These are phyloP conservation scores for Trametes gibbosa DNA, from an alignment of 768 basidiomycete genomes.

Conservation along the genomic window DNA sequence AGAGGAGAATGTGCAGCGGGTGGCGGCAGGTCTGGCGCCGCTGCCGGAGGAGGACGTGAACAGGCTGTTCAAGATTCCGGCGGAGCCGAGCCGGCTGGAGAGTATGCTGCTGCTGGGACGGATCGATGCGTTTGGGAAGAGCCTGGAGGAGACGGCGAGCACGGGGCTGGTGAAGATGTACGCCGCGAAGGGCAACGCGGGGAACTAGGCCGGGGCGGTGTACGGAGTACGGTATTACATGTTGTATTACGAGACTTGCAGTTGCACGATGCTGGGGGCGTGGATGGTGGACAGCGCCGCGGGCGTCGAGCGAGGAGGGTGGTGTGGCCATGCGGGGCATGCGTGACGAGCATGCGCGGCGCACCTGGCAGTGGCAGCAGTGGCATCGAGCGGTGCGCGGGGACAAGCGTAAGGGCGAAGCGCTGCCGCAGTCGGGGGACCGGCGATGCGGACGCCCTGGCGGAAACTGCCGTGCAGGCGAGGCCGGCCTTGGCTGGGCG, in stretches of 20 bases:
- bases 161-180: conserved; percentile 83
- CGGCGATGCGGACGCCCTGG: neutral
- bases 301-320: conserved; percentile 1
- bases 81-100: conserved; percentile 86
- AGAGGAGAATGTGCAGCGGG: conserved; percentile 79
- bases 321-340: conserved; percentile 4
- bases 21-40: conserved; percentile 80
- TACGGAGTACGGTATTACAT: neutral
- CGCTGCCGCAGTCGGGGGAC: no score
- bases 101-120: conserved; percentile 84
- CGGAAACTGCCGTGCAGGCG: no score
- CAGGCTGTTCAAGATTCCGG: conserved; percentile 83
- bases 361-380: neutral
- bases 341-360: conserved; percentile 3
- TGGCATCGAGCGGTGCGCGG: no score
- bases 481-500: no score
- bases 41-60: conserved; percentile 85
- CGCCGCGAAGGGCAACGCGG: conserved; percentile 46
- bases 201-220: conserved; percentile 15
- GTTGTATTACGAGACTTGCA: neutral
- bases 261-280: neutral
- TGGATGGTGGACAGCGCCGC: neutral
- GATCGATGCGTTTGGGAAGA: conserved; percentile 83
- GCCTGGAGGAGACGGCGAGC: conserved; percentile 60
- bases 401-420: no score